Evolutionary conservation across 768 basidiomycete genomes (phyloP), one percentile per base, ranked within the genome.

Genomic region (Hypholoma sublateritium): DNA sequence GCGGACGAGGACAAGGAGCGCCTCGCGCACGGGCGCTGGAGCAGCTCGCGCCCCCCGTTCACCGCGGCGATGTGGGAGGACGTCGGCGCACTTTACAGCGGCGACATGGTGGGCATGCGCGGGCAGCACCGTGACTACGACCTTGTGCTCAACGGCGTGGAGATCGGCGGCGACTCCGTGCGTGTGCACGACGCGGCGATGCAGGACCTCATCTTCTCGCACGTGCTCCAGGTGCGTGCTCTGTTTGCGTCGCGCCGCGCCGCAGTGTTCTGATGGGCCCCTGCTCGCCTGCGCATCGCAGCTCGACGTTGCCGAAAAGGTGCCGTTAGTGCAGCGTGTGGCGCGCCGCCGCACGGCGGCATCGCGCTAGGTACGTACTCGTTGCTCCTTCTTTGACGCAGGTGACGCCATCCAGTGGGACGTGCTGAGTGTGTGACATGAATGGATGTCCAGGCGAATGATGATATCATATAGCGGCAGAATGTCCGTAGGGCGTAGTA

Each of bases 51-150:
- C 66, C 95, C 97, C 71, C 95, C 95, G 2, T 98, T 98, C 72
- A 98, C 95, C 12, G 95, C 95, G 8, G 95, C 95, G 19, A 91
- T 95, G 86, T 89, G 80, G 80, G 83, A 96, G 70, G 95, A 98
- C 70, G 79, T 96, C 22, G 78, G 85, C 46, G 81, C 83, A 35
- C 77, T 98, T 74, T 88, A 89, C 66, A 75, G 74, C 41, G 93
- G 91, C 36, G 77, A 84, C 63, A 74, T 88, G 46, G 83, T 85
- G 50, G 70, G 76, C 63, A 83, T 84, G 65, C 61, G 95, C 52
- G 95, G 94, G 16, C 95, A 98, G 68, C 95, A 98, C n/a, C n/a
- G n/a, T n/a, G n/a, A n/a, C 71, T 98, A 97, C 67, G 95, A 98
- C 75, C 85, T 98, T 41, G 94, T 98, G 25, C 70, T 98, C 60